Evolutionary conservation across 2,329 filamentous ascomycete species (phyloP).

Genomic region (Leptographium lundbergii): DNA sequence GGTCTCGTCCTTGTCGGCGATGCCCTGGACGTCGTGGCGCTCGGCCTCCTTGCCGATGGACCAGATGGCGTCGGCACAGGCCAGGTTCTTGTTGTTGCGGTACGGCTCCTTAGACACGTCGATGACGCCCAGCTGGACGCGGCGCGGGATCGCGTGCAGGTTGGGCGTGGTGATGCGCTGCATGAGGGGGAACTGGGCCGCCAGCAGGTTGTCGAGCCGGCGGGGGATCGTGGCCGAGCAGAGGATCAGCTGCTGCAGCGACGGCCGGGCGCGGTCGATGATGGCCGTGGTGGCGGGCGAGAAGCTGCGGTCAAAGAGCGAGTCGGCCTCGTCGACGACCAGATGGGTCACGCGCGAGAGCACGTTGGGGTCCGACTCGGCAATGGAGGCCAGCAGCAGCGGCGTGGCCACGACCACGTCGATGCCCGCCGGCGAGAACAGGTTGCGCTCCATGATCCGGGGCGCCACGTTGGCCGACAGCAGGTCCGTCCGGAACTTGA

Average conservation of each 20-base stretch:
- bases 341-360: constrained; percentile 84
- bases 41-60: constrained; percentile 69
- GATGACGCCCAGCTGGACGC: constrained; percentile 86
- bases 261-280: constrained; percentile 68
- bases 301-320: constrained; percentile 88
- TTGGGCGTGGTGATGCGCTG: constrained; percentile 85
- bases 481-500: constrained; percentile 76
- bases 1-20: constrained; percentile 44
- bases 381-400: constrained; percentile 78
- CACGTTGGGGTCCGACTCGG: constrained; percentile 79
- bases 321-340: constrained; percentile 91
- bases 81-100: constrained; percentile 80
- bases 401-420: constrained; percentile 83
- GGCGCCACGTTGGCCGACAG: constrained; percentile 68
- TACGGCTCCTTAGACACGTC: constrained; percentile 90
- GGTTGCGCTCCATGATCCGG: constrained; percentile 67
- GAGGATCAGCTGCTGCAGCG: constrained; percentile 73
- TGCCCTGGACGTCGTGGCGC: constrained; percentile 30
- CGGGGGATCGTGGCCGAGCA: constrained; percentile 94
- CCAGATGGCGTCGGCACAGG: constrained; percentile 91
- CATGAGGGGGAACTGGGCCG: constrained; percentile 70
- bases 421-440: constrained; percentile 71
- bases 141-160: constrained; percentile 85
- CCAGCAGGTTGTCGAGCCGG: constrained; percentile 76
- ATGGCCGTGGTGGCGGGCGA: constrained; percentile 69